Percentiles rank a stretch among this genome's conserved stretches.
Evolutionary conservation across 192 early-diverging fungal species (phyloP).

Genomic region (Ramicandelaber brevisporus): DNA sequence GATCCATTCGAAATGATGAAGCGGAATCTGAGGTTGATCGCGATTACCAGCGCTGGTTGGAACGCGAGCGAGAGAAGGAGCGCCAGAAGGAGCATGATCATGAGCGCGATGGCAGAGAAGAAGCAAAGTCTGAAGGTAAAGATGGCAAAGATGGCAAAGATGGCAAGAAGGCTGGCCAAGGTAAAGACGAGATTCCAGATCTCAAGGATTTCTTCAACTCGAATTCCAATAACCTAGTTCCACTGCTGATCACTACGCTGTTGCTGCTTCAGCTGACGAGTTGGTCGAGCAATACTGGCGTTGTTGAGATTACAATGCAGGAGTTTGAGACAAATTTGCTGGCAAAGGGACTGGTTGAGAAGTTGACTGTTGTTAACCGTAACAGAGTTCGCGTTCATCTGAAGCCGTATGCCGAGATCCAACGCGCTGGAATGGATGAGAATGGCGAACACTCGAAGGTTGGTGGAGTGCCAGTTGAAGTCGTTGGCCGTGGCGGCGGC

Average conservation of each 20-base stretch:
- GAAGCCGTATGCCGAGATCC: conserved; percentile 33
- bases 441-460: no score
- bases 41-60: no score
- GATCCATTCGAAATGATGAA: no score
- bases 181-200: conserved; percentile 12
- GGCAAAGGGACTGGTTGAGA: conserved; percentile 79
- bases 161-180: conserved; percentile 8
- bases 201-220: conserved; percentile 10
- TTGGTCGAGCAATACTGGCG: conserved; percentile 3
- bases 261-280: conserved; percentile 5
- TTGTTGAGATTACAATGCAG: conserved; percentile 65
- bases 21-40: no score
- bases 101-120: neutral
- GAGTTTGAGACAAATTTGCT: conserved; percentile 73
- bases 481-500: no score
- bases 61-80: no score
- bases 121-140: conserved; percentile 3
- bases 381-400: conserved; percentile 60
- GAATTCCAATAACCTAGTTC: conserved; percentile 13
- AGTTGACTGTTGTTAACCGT: conserved; percentile 69
- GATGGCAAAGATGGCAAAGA: conserved; percentile 5
- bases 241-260: conserved; percentile 2
- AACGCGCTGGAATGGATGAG: no score
- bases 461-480: no score
- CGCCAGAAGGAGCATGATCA: conserved; percentile 2